Base-by-base conservation (phyloP, 768 basidiomycete species). In the Hygrocybe punicea region DNA sequence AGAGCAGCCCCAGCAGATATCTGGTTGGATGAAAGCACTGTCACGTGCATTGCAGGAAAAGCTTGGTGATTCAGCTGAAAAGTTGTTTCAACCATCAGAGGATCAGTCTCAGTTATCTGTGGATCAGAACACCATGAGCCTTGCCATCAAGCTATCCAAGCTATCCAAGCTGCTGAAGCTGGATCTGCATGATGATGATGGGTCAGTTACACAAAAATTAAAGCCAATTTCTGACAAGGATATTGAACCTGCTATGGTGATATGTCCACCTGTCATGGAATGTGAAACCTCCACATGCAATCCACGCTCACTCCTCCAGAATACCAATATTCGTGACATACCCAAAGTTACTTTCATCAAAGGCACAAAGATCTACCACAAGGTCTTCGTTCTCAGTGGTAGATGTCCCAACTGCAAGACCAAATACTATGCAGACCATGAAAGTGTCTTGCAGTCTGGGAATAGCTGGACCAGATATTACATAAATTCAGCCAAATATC, bases 341-440 rank as follows among this genome's bases (percentile, higher is more conserved):
- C 29, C 29, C 29, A 29, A 29, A 29, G 29, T 29, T 29, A 29
- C 29, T 29, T 29, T 29, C 29, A 29, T 29, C 29, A 29, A 29
- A 29, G 29, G 29, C 29, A 29, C 29, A 29, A 29, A 29, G 29
- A 29, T 29, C 29, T 29, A 29, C 29, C 29, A 29, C 29, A 44
- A 62, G 53, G 53, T 59, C 21, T 50, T 52, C 21, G 61, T 64
- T n/a, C 47, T 64, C 9, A 54, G 54, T 40, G 63, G 57, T 33
- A 50, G 58, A 60, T 62, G 60, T 55, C 14, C 35, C 42, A 34
- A 33, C 35, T 65, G 64, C 36, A 39, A 58, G 10, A 56, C 58
- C 3, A 48, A 58, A 24, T 63, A 62, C 46, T 56, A 55, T 56
- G 62, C 62, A 49, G 62, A 65, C 56, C 62, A 65, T 63, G 62